Conservation (phyloP, 805 yeast genomes). For the Ogataea methylovora region DNA sequence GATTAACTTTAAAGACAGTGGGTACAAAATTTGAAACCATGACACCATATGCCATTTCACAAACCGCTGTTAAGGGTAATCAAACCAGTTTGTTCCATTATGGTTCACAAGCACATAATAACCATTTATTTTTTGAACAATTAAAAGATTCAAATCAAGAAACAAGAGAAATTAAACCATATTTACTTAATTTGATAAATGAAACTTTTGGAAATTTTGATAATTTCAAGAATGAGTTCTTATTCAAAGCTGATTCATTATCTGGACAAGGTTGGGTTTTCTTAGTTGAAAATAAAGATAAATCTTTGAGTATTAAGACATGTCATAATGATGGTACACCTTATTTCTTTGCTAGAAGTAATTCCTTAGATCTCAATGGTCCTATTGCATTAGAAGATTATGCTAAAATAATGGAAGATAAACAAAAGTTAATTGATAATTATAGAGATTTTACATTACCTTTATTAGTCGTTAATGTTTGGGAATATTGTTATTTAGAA, state of each 20-base stretch:
- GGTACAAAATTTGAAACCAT: constrained; percentile 79
- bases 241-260: constrained; percentile 42
- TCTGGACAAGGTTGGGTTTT: constrained; percentile 74
- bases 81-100: constrained; percentile 70
- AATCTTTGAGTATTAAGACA: constrained; percentile 44
- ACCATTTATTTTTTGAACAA: constrained; percentile 80
- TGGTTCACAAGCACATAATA: constrained; percentile 89
- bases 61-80: constrained; percentile 60
- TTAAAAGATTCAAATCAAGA: constrained; percentile 21
- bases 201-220: constrained; percentile 38
- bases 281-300: constrained; percentile 58
- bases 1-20: constrained; percentile 53
- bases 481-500: constrained; percentile 83
- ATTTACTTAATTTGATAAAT: constrained; percentile 24
- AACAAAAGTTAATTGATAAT: constrained; percentile 5
- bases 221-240: constrained; percentile 40
- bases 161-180: constrained; percentile 15
- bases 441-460: constrained; percentile 59
- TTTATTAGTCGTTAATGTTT: constrained; percentile 67
- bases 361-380: constrained; percentile 68
- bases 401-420: constrained; percentile 34
- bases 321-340: constrained; percentile 77
- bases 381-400: constrained; percentile 52
- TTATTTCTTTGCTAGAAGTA: constrained; percentile 60
- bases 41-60: constrained; percentile 61